A percentile compares a stretch with the other conserved stretches of the same genome.
These are phyloP conservation scores for Wickerhamomyces rabaulensis DNA, from an alignment of 805 yeast species.

Conservation along the genomic window DNA sequence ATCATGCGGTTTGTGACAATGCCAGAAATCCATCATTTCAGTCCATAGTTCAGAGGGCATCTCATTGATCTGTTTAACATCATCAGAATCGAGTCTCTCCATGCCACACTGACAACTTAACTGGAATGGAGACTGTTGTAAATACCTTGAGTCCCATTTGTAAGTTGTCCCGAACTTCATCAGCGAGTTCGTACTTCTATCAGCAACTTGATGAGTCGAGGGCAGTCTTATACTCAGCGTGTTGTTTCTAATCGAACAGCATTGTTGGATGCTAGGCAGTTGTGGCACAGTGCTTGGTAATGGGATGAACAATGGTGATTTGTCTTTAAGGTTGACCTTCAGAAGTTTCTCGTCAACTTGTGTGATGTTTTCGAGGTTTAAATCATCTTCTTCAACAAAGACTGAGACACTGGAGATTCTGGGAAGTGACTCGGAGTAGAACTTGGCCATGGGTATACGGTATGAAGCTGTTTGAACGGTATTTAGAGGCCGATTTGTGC, in stretches of 20 bases:
- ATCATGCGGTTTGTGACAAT: constrained; percentile 75
- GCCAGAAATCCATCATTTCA: constrained; percentile 97
- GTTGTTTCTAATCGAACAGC: not conserved
- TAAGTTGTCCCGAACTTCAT: constrained; percentile 19
- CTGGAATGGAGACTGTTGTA: constrained; percentile 25
- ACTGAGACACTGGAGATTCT: constrained; percentile 3
- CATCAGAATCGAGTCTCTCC: constrained; percentile 26
- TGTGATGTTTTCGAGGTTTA: not conserved
- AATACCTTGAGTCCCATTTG: constrained; percentile 41
- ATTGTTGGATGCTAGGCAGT: not conserved
- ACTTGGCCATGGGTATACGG: not conserved
- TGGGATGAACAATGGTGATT: constrained; percentile 3
- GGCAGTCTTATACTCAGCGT: constrained; percentile 13
- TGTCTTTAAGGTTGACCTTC: not conserved
- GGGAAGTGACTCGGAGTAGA: constrained; percentile 2
- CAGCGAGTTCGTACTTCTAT: constrained; percentile 17
- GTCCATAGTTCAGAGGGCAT: constrained; percentile 94
- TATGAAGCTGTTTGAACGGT: not conserved
- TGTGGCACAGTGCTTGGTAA: constrained; percentile 3
- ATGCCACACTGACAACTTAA: constrained; percentile 32
- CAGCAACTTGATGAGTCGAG: not conserved
- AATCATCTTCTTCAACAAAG: not conserved
- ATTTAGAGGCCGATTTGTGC: too few species aligned
- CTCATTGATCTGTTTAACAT: constrained; percentile 37
- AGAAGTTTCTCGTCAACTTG: constrained; percentile 3